Base-by-base conservation (phyloP, 1,284 basidiomycete genomes). In the Rhodotorula sp. region DNA sequence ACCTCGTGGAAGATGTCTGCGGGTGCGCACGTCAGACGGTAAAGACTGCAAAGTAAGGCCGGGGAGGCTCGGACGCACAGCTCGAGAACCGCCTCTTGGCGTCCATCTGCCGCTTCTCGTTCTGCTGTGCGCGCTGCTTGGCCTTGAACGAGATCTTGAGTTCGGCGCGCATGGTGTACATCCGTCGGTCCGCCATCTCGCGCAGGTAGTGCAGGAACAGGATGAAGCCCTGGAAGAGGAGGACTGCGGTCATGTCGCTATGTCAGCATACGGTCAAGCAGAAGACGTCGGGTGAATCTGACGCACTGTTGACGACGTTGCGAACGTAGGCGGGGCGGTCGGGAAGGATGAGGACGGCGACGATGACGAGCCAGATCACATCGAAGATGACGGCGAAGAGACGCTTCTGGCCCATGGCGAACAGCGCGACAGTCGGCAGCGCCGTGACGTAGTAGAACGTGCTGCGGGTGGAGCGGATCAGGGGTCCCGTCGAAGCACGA, bases 91-190 rank as follows among this genome's bases (percentile, higher is more conserved):
- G 53, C 1, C 70, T 55, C 54, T 73, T 73, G 27, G 68, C 66
- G n/a, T 74, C 72, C 66, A 74, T 66, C 61, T 65, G 62, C 44
- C 74, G 74, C 21, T 71, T 64, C 79, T 94, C 92, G 79, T 91
- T 91, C 65, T 91, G 86, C 80, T 93, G 91, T 9, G 92, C 92
- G 71, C 89, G 89, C 80, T 92, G 90, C 13, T 90, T 91, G 45
- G 89, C 90, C 77, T 87, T 66, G 67, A 74, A 79, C 21, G 72
- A 71, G 1, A 74, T 70, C 81, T 93, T 92, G 75, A 95, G 87
- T 78, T 90, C 87, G 67, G 88, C 86, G 21, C 88, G 85, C 42
- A 90, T 82, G 10, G 84, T 84, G 77, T 87, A 89, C 71, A 89
- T 82, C 59, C 87, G 83, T 48, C 89, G 82, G 73, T 89, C 87